A percentile compares a stretch with the other conserved stretches of the same genome.
These are phyloP conservation scores for Ceratocystis ficicola DNA, from an alignment of 2,329 filamentous ascomycete species.

Conservation along the genomic window DNA sequence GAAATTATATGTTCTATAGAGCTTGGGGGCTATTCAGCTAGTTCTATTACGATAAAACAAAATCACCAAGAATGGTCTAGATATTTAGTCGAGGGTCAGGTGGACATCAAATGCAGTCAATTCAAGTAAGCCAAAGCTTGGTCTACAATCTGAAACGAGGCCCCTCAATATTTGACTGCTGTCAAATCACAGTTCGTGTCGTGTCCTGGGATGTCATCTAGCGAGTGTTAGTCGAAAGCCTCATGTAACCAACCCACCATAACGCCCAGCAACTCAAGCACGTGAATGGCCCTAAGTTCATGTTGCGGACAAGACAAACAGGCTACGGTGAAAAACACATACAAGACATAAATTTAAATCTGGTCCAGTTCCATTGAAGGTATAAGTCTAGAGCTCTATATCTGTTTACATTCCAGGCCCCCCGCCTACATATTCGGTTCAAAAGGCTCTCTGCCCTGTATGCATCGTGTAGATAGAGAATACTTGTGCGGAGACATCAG, in stretches of 20 bases:
- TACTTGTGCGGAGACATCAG: neutral
- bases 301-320: neutral
- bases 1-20: no score
- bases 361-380: slow-evolving; percentile 9
- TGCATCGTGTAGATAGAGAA: neutral
- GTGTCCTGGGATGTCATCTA: neutral
- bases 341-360: neutral
- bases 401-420: slow-evolving; percentile 8
- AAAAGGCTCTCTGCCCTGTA: slow-evolving; percentile 5
- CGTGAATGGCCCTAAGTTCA: neutral
- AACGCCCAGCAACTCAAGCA: no score
- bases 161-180: neutral
- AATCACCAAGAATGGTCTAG: no score
- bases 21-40: no score
- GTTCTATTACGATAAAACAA: no score
- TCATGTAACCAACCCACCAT: neutral
- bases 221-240: neutral
- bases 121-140: neutral
- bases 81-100: no score
- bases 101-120: no score
- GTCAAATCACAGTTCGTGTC: neutral
- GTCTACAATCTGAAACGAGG: slow-evolving; percentile 2
- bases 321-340: neutral
- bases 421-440: neutral
- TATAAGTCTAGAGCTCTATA: slow-evolving; percentile 9